phyloP scores from a whole-genome alignment of 148 eudicot species.

The Spergularia marina region DNA sequence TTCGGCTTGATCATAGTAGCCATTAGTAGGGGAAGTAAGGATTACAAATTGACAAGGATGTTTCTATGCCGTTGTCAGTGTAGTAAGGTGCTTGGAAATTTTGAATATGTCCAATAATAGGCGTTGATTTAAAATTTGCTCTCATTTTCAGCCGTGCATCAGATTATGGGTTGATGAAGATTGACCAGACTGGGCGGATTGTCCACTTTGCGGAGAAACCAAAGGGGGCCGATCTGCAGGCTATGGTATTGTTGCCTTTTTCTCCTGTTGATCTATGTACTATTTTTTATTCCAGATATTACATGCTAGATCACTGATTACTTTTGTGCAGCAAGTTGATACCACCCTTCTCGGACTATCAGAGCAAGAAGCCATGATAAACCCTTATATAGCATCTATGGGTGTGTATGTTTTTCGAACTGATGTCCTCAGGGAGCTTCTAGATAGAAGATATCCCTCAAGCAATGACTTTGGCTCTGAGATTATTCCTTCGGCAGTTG shows the following conservation, averaged over 20 bases:
- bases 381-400: slow-evolving; percentile 81
- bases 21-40: too few relatives aligned
- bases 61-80: not conserved
- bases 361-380: slow-evolving; percentile 39
- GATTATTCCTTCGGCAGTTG: slow-evolving; percentile 69
- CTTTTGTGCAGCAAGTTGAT: slow-evolving; percentile 60
- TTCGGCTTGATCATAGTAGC: not conserved
- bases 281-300: not conserved
- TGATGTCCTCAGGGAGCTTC: slow-evolving; percentile 57
- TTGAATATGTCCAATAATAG: not conserved
- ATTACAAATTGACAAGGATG: too few relatives aligned
- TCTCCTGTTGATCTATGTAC: not conserved
- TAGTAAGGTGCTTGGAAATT: not conserved
- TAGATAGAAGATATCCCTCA: slow-evolving; percentile 50
- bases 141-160: slow-evolving; percentile 48
- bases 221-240: slow-evolving; percentile 61
- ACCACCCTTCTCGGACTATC: slow-evolving; percentile 61
- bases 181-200: slow-evolving; percentile 66
- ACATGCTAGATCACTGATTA: not conserved
- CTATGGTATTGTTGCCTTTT: slow-evolving; percentile 45
- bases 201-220: slow-evolving; percentile 85
- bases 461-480: slow-evolving; percentile 78
- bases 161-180: slow-evolving; percentile 60
- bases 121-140: slow-evolving; percentile 6
- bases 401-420: slow-evolving; percentile 70